Conservation (phyloP, 192 early-diverging fungal species). For the Funneliformis mosseae region DNA sequence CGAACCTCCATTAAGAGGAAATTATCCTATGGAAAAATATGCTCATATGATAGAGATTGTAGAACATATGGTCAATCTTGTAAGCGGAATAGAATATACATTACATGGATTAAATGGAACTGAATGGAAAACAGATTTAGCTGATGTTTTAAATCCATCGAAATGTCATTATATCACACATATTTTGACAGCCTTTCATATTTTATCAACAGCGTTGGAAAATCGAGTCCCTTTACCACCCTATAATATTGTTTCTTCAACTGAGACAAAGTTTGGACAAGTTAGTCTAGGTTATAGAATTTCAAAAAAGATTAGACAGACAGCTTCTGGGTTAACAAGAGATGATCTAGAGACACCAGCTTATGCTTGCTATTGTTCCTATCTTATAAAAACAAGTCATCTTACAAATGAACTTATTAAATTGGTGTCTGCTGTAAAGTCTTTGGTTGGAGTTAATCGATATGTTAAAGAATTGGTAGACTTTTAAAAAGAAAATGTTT, state of each 20-base stretch:
- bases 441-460: constrained; percentile 42
- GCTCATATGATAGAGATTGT: constrained; percentile 36
- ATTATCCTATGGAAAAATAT: constrained; percentile 39
- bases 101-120: constrained; percentile 35
- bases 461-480: constrained; percentile 29
- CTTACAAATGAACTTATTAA: constrained; percentile 41
- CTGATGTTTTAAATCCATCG: constrained; percentile 5
- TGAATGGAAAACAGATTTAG: constrained; percentile 36
- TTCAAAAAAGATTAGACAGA: background rate
- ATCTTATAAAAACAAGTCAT: constrained; percentile 47
- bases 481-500: background rate
- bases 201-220: constrained; percentile 39
- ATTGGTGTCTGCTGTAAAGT: constrained; percentile 35
- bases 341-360: constrained; percentile 32
- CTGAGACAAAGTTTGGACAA: constrained; percentile 23
- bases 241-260: constrained; percentile 36
- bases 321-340: constrained; percentile 20
- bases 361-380: constrained; percentile 41
- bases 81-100: constrained; percentile 39
- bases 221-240: constrained; percentile 43
- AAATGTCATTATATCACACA: constrained; percentile 34
- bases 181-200: constrained; percentile 40
- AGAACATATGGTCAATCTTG: constrained; percentile 41
- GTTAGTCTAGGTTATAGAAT: constrained; percentile 10
- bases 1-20: constrained; percentile 43